Evolutionary conservation across 2,329 filamentous ascomycete species (phyloP).

Genomic region (Dothistroma pini): DNA sequence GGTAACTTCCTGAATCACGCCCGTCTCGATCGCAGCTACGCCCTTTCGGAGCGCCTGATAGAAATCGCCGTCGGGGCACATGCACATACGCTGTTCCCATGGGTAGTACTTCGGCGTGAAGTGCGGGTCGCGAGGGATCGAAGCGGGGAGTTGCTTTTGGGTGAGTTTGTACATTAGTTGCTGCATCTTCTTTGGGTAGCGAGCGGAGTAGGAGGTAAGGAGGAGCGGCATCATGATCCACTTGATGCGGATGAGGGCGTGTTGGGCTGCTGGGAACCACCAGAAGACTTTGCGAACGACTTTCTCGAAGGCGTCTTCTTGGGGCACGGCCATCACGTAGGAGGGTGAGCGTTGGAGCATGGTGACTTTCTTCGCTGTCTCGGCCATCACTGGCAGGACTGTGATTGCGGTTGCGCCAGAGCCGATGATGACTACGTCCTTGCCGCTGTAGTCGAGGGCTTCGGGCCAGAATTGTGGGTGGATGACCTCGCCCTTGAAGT

Average conservation of each 20-base stretch:
- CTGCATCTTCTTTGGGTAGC: conserved; percentile 32
- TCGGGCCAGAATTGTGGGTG: conserved; percentile 77
- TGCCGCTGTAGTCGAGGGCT: conserved; percentile 60
- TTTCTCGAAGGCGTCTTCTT: conserved; percentile 29
- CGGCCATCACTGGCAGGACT: conserved; percentile 65
- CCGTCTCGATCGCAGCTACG: conserved; percentile 54
- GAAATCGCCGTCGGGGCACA: conserved; percentile 61
- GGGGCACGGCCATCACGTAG: conserved; percentile 45
- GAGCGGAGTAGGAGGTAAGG: conserved; percentile 33
- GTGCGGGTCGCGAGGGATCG: conserved; percentile 39
- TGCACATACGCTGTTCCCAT: conserved; percentile 71
- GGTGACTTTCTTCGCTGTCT: conserved; percentile 64
- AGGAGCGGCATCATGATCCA: conserved; percentile 37
- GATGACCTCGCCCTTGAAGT: conserved; percentile 60
- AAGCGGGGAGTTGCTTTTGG: conserved; percentile 43
- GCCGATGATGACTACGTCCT: conserved; percentile 69
- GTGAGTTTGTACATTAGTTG: conserved; percentile 44
- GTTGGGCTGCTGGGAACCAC: conserved; percentile 26
- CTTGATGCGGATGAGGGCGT: conserved; percentile 34
- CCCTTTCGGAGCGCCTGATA: conserved; percentile 51
- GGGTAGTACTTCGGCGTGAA: conserved; percentile 49
- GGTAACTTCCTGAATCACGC: conserved; percentile 51
- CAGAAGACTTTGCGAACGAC: conserved; percentile 23
- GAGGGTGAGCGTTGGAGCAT: conserved; percentile 78
- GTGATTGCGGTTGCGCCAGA: conserved; percentile 78